phyloP scores from a whole-genome alignment of 2,329 filamentous ascomycete genomes.

The Cladophialophora chaetospira region DNA sequence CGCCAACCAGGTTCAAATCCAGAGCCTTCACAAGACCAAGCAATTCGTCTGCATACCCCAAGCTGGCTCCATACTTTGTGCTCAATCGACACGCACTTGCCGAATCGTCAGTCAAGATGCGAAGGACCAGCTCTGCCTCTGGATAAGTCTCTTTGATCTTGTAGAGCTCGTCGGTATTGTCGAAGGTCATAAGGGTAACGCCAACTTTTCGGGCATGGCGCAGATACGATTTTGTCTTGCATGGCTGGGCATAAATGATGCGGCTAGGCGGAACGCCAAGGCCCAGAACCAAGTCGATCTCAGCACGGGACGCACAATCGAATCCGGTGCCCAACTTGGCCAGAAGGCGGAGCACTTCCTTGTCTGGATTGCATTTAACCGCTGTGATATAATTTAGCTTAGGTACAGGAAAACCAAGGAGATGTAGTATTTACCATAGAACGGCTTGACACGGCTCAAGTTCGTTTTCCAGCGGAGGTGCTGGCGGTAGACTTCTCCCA shows the following conservation, averaged over 20 bases:
- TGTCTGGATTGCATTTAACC: constrained; percentile 98
- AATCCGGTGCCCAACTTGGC: constrained; percentile 89
- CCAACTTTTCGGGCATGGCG: constrained; percentile 81
- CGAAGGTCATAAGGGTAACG: constrained; percentile 98
- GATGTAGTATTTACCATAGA: constrained; percentile 71
- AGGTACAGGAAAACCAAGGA: constrained; percentile 14
- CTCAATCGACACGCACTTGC: constrained; percentile 91
- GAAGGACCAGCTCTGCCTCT: constrained; percentile 84
- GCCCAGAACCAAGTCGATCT: constrained; percentile 88
- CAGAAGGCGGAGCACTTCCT: constrained; percentile 83
- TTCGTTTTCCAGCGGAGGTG: constrained; percentile 97
- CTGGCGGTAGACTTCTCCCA: constrained; percentile 98
- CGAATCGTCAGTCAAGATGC: constrained; percentile 95
- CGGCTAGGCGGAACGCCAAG: constrained; percentile 82
- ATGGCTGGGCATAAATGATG: constrained; percentile 98
- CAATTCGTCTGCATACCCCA: constrained; percentile 77
- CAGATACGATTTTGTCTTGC: constrained; percentile 98
- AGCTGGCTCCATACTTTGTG: constrained; percentile 92
- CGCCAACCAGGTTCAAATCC: constrained; percentile 86
- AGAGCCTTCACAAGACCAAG: constrained; percentile 78
- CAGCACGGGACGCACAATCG: constrained; percentile 95
- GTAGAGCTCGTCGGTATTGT: constrained; percentile 96
- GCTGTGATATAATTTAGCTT: constrained; percentile 53
- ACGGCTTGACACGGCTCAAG: constrained; percentile 87
- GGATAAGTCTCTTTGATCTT: constrained; percentile 95